Conservation (phyloP, 2,329 filamentous ascomycete genomes). For the Ceratocystis cubensis region DNA sequence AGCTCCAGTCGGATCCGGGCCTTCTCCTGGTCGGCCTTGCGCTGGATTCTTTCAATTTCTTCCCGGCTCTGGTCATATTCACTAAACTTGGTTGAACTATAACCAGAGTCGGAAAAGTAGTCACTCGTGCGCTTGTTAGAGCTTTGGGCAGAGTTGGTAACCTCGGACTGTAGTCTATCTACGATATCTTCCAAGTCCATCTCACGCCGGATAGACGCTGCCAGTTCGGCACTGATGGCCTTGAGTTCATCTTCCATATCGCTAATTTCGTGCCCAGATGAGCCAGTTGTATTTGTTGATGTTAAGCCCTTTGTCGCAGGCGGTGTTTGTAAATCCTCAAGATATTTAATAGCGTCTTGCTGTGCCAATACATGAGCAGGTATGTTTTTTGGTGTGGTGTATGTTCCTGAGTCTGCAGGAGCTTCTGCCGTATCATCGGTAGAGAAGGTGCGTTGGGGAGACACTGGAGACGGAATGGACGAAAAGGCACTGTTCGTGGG, state of each 20-base stretch:
- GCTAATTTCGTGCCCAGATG: conserved; percentile 48
- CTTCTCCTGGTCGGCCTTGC: conserved; percentile 80
- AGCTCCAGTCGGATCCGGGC: conserved; percentile 75
- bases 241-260: conserved; percentile 91
- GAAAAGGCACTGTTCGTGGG: conserved; percentile 40
- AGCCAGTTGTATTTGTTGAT: conserved; percentile 25
- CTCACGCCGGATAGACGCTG: conserved; percentile 82
- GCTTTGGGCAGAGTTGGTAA: conserved; percentile 40
- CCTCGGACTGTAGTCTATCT: conserved; percentile 73
- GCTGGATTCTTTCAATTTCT: conserved; percentile 70
- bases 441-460: conserved; percentile 31
- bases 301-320: conserved; percentile 25
- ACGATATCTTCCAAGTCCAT: conserved; percentile 94
- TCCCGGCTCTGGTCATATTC: conserved; percentile 50
- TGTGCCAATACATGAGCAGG: conserved; percentile 30
- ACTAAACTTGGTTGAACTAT: conserved; percentile 68
- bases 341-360: conserved; percentile 37
- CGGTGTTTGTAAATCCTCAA: conserved; percentile 42
- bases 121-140: conserved; percentile 73
- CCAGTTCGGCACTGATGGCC: conserved; percentile 85
- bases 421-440: conserved; percentile 27
- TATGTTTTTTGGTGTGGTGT: conserved; percentile 28
- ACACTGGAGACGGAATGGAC: conserved; percentile 42
- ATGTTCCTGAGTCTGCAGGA: conserved; percentile 24
- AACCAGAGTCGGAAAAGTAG: conserved; percentile 94